These are phyloP conservation scores for Verbascum thapsus DNA, from an alignment of 257 asterid genomes.

Conservation along the genomic window DNA sequence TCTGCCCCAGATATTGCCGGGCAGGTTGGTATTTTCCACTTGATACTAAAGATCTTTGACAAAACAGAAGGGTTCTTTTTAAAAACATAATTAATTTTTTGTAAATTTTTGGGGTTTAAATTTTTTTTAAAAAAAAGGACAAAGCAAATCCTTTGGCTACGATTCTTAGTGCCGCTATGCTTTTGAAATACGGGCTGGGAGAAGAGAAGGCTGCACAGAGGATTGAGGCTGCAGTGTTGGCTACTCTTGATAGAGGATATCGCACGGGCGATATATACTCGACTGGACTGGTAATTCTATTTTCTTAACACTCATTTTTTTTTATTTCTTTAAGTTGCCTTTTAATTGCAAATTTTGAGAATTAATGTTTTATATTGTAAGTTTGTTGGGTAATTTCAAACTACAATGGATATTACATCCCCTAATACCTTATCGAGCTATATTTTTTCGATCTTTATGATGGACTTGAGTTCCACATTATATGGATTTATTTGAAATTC, in stretches of 20 bases:
- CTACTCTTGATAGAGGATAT: slow-evolving; percentile 74
- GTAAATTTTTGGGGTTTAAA: background rate
- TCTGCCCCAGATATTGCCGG: slow-evolving; percentile 99
- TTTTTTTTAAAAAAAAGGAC: slow-evolving; percentile 63
- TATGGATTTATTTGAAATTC: no score
- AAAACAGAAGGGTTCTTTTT: background rate
- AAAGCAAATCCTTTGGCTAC: slow-evolving; percentile 97
- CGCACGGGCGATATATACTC: slow-evolving; percentile 93
- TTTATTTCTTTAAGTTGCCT: background rate
- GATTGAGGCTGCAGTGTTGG: slow-evolving; percentile 81
- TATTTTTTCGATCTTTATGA: no score
- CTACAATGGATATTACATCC: no score
- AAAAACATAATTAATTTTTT: no score
- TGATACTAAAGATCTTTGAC: background rate
- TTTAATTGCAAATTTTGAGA: no score
- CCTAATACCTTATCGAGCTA: no score
- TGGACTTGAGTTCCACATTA: no score
- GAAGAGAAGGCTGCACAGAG: slow-evolving; percentile 93
- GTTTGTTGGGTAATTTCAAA: no score
- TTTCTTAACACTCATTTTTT: background rate
- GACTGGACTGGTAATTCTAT: slow-evolving; percentile 57
- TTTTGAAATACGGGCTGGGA: slow-evolving; percentile 85
- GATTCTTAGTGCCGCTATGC: slow-evolving; percentile 94
- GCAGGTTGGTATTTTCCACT: slow-evolving; percentile 63
- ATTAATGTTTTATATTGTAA: no score